These are phyloP conservation scores for Fusarium duplospermum DNA, from an alignment of 2,329 filamentous ascomycete species.

Conservation along the genomic window DNA sequence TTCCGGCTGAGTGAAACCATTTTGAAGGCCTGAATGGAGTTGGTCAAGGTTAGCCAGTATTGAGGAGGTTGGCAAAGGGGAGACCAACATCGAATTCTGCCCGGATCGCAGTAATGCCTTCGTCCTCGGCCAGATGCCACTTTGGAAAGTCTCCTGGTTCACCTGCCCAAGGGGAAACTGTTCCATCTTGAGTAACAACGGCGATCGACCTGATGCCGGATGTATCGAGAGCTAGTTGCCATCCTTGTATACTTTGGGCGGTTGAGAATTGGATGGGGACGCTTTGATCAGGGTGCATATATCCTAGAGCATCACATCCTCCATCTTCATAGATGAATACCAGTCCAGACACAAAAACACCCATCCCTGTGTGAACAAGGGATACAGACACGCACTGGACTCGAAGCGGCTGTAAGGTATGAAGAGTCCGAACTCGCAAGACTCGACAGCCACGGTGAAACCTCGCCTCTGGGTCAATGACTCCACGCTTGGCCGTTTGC, in stretches of 20 bases:
- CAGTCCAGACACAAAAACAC: conserved; percentile 19
- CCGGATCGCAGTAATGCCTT: conserved; percentile 13
- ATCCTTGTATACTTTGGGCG: conserved; percentile 18
- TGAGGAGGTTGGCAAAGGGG: not conserved
- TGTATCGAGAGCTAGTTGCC: conserved; percentile 22
- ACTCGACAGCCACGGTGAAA: conserved; percentile 11
- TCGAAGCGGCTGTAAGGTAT: not conserved
- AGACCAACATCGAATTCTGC: conserved; percentile 29
- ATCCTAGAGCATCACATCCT: conserved; percentile 15
- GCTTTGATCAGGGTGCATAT: conserved; percentile 4
- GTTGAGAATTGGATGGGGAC: not conserved
- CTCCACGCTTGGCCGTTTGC: conserved; percentile 6
- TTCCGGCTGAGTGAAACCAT: conserved; percentile 20
- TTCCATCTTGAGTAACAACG: conserved; percentile 2
- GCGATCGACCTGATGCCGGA: conserved; percentile 16
- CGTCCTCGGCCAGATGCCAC: conserved; percentile 10
- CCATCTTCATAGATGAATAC: conserved; percentile 1
- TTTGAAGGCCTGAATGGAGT: conserved; percentile 18
- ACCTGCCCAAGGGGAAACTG: conserved; percentile 16
- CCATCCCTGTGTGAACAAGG: conserved; percentile 2
- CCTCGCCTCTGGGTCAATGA: not conserved
- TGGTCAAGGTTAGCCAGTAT: not conserved
- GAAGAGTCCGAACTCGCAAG: conserved; percentile 1
- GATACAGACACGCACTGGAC: conserved; percentile 12
- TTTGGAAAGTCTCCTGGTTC: conserved; percentile 5